Evolutionary conservation across 2,329 filamentous ascomycete genomes (phyloP).

Genomic region (Stemphylium beticola): DNA sequence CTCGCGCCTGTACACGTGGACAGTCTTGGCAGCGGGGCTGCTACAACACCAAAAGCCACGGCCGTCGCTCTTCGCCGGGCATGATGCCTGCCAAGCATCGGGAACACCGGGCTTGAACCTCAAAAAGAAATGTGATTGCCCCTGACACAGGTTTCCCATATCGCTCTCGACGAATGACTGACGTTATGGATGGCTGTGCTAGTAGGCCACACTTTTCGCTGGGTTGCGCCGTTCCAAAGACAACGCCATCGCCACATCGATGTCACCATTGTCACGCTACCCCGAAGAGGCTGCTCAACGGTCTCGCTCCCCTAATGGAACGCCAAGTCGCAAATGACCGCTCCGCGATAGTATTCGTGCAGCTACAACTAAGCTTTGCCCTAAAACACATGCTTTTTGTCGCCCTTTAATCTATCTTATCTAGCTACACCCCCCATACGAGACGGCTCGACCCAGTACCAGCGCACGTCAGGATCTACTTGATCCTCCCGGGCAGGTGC

Average conservation of each 20-base stretch:
- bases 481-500: constrained; percentile 21
- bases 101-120: background rate
- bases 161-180: no score
- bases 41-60: background rate
- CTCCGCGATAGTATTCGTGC: constrained; percentile 8
- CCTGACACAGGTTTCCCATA: background rate
- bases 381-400: constrained; percentile 10
- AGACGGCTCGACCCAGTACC: constrained; percentile 1
- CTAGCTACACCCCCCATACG: constrained; percentile 6
- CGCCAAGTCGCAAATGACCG: constrained; percentile 14
- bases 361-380: constrained; percentile 2
- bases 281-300: background rate
- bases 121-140: background rate
- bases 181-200: no score
- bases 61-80: background rate
- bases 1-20: background rate
- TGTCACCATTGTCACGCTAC: background rate
- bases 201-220: background rate
- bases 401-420: constrained; percentile 22
- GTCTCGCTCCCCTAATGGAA: background rate
- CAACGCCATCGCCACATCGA: background rate
- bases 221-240: background rate
- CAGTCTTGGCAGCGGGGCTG: constrained; percentile 3
- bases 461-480: constrained; percentile 11
- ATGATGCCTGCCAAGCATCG: background rate